These are phyloP conservation scores for Populus hybrid DNA, from an alignment of 441 rosid genomes.

Conservation along the genomic window DNA sequence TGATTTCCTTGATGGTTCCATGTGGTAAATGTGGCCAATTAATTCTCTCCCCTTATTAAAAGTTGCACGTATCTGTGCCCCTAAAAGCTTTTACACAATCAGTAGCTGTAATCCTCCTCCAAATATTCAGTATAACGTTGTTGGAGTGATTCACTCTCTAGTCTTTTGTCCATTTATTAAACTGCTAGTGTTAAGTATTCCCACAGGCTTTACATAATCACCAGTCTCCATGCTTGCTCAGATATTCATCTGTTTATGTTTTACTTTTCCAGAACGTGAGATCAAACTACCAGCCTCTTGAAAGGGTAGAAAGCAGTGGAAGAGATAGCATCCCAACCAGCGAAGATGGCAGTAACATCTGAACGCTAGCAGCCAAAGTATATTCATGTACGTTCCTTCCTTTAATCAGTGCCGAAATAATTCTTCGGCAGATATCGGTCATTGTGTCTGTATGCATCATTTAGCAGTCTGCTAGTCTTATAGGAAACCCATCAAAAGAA, in stretches of 20 bases:
- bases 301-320: conserved; percentile 29
- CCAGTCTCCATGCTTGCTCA: neutral
- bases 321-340: conserved; percentile 16
- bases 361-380: conserved; percentile 7
- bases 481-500: neutral
- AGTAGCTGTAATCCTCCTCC: neutral
- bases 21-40: neutral
- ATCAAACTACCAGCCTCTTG: conserved; percentile 44
- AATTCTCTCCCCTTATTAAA: neutral
- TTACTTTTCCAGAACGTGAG: conserved; percentile 55
- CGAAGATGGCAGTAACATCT: conserved; percentile 7
- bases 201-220: neutral
- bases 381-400: neutral
- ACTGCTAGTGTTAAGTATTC: neutral
- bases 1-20: conserved; percentile 1
- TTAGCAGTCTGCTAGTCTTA: neutral
- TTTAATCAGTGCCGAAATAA: neutral
- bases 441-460: neutral
- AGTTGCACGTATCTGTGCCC: neutral
- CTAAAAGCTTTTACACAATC: neutral
- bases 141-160: neutral
- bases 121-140: neutral
- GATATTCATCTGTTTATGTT: neutral
- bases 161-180: neutral
- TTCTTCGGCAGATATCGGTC: neutral